phyloP scores from a whole-genome alignment of 164 flowering plant species.

The Cinnamomum micranthum region DNA sequence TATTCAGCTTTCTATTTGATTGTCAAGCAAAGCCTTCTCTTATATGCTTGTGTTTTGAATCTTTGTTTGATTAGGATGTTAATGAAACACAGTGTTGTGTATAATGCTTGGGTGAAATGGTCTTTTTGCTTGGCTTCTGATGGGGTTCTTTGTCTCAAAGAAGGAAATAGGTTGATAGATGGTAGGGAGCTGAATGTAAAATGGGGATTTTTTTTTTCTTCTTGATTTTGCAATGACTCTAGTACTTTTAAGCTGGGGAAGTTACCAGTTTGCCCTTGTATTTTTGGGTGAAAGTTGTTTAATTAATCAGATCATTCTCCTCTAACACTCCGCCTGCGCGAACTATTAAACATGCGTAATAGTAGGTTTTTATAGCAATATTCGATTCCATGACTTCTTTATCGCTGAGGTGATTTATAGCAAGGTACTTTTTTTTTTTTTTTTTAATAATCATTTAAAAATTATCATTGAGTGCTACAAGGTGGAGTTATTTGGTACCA shows the following conservation, averaged over 20 bases:
- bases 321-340: no score
- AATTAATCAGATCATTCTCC: no score
- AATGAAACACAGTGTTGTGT: slow-evolving; percentile 3
- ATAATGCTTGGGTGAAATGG: not conserved
- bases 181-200: slow-evolving; percentile 5
- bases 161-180: slow-evolving; percentile 1
- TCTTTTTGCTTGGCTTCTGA: slow-evolving; percentile 8
- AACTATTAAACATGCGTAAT: no score
- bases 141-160: not conserved
- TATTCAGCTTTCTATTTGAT: not conserved
- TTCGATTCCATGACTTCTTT: no score
- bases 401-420: no score
- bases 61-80: slow-evolving; percentile 7
- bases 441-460: no score
- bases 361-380: no score
- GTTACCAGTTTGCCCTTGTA: slow-evolving; percentile 37
- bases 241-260: not conserved
- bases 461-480: no score
- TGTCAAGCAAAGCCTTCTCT: slow-evolving; percentile 1
- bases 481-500: no score
- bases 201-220: not conserved
- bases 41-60: not conserved
- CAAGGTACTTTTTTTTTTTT: no score
- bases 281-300: no score
- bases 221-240: slow-evolving; percentile 14